Conservation (phyloP, 192 early-diverging fungal genomes). For the Geranomyces variabilis region DNA sequence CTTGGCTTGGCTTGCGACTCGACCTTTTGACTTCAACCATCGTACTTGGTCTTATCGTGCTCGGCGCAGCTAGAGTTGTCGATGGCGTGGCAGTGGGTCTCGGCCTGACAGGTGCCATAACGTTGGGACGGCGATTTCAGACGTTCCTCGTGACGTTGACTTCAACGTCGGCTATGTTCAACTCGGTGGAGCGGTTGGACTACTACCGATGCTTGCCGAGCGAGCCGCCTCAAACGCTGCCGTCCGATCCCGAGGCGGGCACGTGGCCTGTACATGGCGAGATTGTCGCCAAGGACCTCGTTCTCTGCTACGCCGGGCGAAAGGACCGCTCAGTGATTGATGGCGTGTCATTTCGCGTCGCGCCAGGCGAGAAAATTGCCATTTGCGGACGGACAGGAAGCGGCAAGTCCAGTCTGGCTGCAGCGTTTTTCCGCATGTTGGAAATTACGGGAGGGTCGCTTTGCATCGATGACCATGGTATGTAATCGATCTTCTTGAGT, state of each 20-base stretch:
- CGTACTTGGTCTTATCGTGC: slow-evolving; percentile 48
- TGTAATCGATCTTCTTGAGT: not conserved
- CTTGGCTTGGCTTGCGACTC: slow-evolving; percentile 63
- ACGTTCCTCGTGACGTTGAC: slow-evolving; percentile 47
- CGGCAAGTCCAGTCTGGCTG: slow-evolving; percentile 69
- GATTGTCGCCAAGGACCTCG: slow-evolving; percentile 62
- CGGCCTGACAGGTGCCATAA: slow-evolving; percentile 54
- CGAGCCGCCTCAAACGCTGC: not conserved
- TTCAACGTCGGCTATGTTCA: slow-evolving; percentile 57
- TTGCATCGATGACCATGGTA: slow-evolving; percentile 69
- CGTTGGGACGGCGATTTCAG: slow-evolving; percentile 55
- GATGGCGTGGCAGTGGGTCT: slow-evolving; percentile 52
- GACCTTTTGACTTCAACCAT: slow-evolving; percentile 33
- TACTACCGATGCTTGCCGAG: slow-evolving; percentile 42
- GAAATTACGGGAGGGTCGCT: slow-evolving; percentile 62
- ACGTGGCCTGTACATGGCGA: slow-evolving; percentile 68
- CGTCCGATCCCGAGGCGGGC: slow-evolving; percentile 20
- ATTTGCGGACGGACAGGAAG: slow-evolving; percentile 87
- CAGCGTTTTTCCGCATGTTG: slow-evolving; percentile 72
- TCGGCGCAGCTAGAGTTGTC: slow-evolving; percentile 52
- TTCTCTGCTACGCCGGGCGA: slow-evolving; percentile 55
- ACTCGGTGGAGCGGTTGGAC: slow-evolving; percentile 68
- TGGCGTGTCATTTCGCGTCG: slow-evolving; percentile 62
- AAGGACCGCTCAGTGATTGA: slow-evolving; percentile 54
- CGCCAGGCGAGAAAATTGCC: slow-evolving; percentile 72